A percentile compares a stretch with the other conserved stretches of the same genome.
Evolutionary conservation across 2,329 filamentous ascomycete genomes (phyloP).

Genomic region (Penicillium sclerotiorum): DNA sequence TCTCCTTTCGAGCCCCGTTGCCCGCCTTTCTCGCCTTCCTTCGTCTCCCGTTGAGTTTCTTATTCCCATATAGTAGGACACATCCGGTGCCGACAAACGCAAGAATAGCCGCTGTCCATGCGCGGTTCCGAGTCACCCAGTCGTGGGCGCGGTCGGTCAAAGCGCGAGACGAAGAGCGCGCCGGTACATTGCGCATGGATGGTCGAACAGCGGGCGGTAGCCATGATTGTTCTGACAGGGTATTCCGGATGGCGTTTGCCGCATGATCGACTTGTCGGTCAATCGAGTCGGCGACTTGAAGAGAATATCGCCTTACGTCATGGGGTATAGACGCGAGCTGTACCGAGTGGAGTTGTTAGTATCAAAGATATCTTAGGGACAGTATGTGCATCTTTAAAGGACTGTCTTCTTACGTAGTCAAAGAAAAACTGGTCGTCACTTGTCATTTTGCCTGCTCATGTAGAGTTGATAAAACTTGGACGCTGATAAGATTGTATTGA

Average conservation of each 20-base stretch:
- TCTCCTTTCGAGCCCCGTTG: conserved; percentile 85
- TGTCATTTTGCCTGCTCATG: conserved; percentile 69
- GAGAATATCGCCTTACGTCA: conserved; percentile 71
- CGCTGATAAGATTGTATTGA: conserved; percentile 22
- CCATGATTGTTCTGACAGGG: conserved; percentile 69
- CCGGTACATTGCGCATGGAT: conserved; percentile 36
- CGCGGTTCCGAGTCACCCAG: conserved; percentile 74
- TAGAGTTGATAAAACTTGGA: conserved; percentile 14
- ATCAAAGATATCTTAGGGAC: neutral
- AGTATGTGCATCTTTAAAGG: too few species aligned
- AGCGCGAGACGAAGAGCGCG: conserved; percentile 40
- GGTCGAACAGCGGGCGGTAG: conserved; percentile 69
- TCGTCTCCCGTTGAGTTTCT: conserved; percentile 61
- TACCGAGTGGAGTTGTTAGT: conserved; percentile 15
- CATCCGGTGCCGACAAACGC: conserved; percentile 69
- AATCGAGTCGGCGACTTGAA: conserved; percentile 75
- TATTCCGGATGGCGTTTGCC: conserved; percentile 70
- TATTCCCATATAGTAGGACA: conserved; percentile 62
- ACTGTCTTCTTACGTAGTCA: conserved; percentile 65
- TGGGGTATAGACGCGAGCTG: conserved; percentile 62
- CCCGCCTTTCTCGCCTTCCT: conserved; percentile 76
- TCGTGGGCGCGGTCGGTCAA: conserved; percentile 61
- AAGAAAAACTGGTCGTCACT: conserved; percentile 78
- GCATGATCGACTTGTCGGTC: conserved; percentile 79
- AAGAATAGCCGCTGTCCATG: conserved; percentile 71